Base-by-base conservation (phyloP, 495 filamentous ascomycete genomes). In the Tetracladium setigerum region DNA sequence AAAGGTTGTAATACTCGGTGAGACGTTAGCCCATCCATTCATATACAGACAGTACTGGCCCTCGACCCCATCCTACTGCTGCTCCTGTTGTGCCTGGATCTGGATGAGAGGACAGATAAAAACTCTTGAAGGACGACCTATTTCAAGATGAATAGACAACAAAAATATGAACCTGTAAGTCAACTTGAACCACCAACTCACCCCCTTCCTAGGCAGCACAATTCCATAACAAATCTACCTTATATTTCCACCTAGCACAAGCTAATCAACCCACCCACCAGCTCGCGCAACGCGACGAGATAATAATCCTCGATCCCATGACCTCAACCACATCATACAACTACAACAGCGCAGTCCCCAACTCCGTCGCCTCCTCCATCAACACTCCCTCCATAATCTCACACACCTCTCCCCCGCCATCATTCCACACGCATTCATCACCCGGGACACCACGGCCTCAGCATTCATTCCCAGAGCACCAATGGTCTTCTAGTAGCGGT, bases 361-460 rank as follows among this genome's bases (percentile, higher is more conserved):
- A 22, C 42, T 50, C 52, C 2, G 22, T 43, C 32, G 11, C 50
- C 38, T 53, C 50, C 0, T 53, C 50, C 31, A 24, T 16, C 5
- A 38, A 43, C 19, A 35, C 47, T 11, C 47, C 47, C 5, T 50
- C 47, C 12, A 36, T 50, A 19, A 46, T 41, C 39, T 53, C 50
- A 6, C 50, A 44, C n/a, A 38, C 43, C 16, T 53, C 52, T 1
- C 47, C 52, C 30, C 52, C 52, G 5, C 52, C 52, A 4, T 50
- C 52, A 12, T 55, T 55, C 52, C 47, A 55, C 42, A 55, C 43
- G 1, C 30, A 42, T 40, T 50, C 47, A 22, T 55, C 52, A 6
- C 47, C 52, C 12, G 43, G 43, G 8, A 55, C 52, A 1, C 52
- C 52, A 16, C 41, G 52, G 6, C 52, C 52, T 2, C 11, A 49